Base-by-base conservation (phyloP, 768 basidiomycete species). In the Mycena crocata region DNA sequence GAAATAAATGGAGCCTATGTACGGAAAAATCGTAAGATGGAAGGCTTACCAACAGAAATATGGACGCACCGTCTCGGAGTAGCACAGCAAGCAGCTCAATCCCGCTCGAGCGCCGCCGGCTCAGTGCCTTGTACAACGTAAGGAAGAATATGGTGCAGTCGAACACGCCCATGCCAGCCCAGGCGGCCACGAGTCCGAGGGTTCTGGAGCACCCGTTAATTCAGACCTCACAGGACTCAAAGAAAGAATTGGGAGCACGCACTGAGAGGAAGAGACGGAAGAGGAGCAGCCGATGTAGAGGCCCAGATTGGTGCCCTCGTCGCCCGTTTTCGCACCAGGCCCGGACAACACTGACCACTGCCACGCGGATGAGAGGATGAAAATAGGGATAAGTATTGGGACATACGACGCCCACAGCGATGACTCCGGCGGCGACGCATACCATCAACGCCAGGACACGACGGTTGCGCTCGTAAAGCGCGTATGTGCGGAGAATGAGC, bases 401-500 rank as follows among this genome's bases (percentile, higher is more conserved):
- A 60, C 68, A 34, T 30, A 69, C 68, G 9, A 58, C 17, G 23
- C 64, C 55, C 0, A 66, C 40, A 1, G 28, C 64, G 45, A 69
- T 55, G 3, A 57, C 58, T 15, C 46, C 68, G 13, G 42, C 30
- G 17, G 24, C 24, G 35, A 69, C 26, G 8, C 30, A 32, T 3
- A 66, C 37, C 68, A 69, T 69, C 8, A 69, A 46, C 1, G 34
- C 55, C 4, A 65, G 56, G 24, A 69, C 50, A 8, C 64, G 64
- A 24, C 42, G 44, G 15, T 65, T 63, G 21, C 70, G 67, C 30
- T 66, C 67, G 42, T 71, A 71, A 31, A 71, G 70, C 3, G 70
- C 70, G 19, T 71, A 63, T 2, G 70, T 71, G 14, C 70, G 60
- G 2, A 71, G 12, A 21, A 71, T 71, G 23, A 71, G 64, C 62